Conservation (phyloP, 768 basidiomycete genomes). For the Collybiopsis luxurians region DNA sequence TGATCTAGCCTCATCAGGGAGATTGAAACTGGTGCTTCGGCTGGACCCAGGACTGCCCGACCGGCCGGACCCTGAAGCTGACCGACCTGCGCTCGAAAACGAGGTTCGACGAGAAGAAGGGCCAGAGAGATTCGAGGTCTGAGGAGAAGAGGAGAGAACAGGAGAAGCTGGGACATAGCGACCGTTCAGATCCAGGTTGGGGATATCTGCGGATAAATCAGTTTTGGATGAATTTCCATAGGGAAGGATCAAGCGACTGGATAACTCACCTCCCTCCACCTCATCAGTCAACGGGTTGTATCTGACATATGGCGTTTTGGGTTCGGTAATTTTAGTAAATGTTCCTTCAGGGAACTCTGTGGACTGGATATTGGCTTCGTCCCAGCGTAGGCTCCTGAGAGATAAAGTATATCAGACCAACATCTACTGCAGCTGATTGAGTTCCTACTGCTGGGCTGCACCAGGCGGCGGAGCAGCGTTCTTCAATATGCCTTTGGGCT, state of each 20-base stretch:
- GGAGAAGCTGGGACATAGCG: constrained; percentile 41
- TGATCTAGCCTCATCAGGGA: constrained; percentile 66
- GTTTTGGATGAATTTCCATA: no score
- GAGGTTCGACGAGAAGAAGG: constrained; percentile 76
- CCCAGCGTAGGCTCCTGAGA: constrained; percentile 80
- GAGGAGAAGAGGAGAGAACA: constrained; percentile 47
- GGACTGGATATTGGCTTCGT: constrained; percentile 88
- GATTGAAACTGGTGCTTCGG: constrained; percentile 81
- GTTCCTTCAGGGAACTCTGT: constrained; percentile 95
- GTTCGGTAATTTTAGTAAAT: constrained; percentile 97
- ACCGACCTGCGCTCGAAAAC: constrained; percentile 60
- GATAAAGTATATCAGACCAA: no score
- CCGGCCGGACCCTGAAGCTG: constrained; percentile 50
- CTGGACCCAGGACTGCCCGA: constrained; percentile 64
- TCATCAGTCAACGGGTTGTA: constrained; percentile 87
- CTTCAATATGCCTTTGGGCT: constrained; percentile 89
- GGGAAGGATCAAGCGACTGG: no score
- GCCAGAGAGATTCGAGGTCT: constrained; percentile 58
- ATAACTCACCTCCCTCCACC: constrained; percentile 78
- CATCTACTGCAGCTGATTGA: neutral
- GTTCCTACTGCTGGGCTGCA: constrained; percentile 48
- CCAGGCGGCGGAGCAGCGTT: constrained; percentile 57
- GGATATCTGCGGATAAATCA: constrained; percentile 73
- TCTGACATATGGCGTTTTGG: constrained; percentile 94
- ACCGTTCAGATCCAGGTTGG: constrained; percentile 62